A percentile compares a stretch with the other conserved stretches of the same genome.
Evolutionary conservation across 768 basidiomycete genomes (phyloP).

Genomic region (Kwoniella sp.): DNA sequence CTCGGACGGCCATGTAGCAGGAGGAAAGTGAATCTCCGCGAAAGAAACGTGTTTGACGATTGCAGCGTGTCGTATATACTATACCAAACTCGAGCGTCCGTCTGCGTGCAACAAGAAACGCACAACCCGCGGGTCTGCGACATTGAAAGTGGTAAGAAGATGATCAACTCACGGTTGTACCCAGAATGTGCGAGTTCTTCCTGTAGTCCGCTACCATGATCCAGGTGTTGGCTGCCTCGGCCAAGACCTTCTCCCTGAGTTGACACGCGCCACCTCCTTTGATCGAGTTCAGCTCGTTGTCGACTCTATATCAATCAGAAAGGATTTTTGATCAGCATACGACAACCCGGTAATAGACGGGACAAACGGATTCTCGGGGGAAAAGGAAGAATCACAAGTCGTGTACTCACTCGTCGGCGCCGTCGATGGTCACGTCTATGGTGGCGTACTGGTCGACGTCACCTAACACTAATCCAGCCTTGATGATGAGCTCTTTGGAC

Average conservation of each 20-base stretch:
- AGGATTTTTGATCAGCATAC: not conserved
- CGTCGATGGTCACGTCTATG: conserved; percentile 96
- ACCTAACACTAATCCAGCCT: conserved; percentile 73
- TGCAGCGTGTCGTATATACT: too few species aligned
- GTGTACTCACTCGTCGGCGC: conserved; percentile 83
- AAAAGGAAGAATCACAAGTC: too few species aligned
- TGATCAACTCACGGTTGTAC: conserved; percentile 69
- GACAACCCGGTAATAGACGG: not conserved
- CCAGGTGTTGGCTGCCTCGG: conserved; percentile 92
- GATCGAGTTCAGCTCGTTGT: conserved; percentile 82
- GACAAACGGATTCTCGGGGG: not conserved
- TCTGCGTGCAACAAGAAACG: not conserved
- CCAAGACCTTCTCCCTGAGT: conserved; percentile 93
- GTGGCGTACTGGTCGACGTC: conserved; percentile 85
- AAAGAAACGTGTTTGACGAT: too few species aligned
- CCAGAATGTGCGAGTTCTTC: conserved; percentile 82
- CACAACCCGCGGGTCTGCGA: not conserved
- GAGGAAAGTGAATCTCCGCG: too few species aligned
- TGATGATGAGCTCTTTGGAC: conserved; percentile 90
- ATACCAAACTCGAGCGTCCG: not conserved
- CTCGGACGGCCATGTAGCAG: too few species aligned
- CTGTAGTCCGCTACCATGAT: conserved; percentile 92
- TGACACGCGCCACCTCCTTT: conserved; percentile 98
- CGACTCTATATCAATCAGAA: conserved; percentile 65
- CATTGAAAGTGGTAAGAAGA: not conserved